Evolutionary conservation across 768 basidiomycete genomes (phyloP), one percentile per base, ranked within the genome.

Genomic region (Udeniomyces megalosporus): DNA sequence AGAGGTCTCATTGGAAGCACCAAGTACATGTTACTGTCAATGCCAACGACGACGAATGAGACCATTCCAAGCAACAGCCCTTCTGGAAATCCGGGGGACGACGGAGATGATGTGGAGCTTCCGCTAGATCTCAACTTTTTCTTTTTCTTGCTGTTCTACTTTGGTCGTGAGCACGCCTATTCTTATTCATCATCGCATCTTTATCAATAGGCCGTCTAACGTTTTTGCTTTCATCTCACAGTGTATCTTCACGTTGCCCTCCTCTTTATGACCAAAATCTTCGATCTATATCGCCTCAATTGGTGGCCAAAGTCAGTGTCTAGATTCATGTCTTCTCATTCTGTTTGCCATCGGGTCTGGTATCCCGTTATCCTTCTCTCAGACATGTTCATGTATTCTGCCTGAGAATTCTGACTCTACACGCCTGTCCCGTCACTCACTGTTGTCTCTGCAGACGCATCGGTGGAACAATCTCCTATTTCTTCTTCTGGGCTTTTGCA

Each of bases 201-300:
- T 50, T 60, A 61, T 60, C 74, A 75, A 7, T 52, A 6, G 5
- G 42, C n/a, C 26, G 15, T 12, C 14, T n/a, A 34, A n/a, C 48
- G 42, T 35, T 17, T n/a, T 28, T n/a, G 14, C 10, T 20, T 11
- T 52, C 46, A 12, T 32, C 44, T 26, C 14, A 31, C 10, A 61
- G 66, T 72, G 57, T 77, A 77, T 56, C 70, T 77, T 29, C 74
- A 75, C 4, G 72, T 75, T 5, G 76, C 74, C 2, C 67, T 77
- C n/a, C 69, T 76, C 38, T 76, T 76, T 68, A 72, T 76, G 53
- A 76, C 76, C 28, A 73, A 74, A 48, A 68, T 76, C 8, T 77
- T 77, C 68, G 74, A 76, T 31, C 68, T 76, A 8, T 77, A 76
- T 48, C 68, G 74, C 0, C 69, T 74, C 12, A 59, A 58, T 24